Evolutionary conservation across 2,329 filamentous ascomycete species (phyloP).

Genomic region (Metarhizium anisopliae): DNA sequence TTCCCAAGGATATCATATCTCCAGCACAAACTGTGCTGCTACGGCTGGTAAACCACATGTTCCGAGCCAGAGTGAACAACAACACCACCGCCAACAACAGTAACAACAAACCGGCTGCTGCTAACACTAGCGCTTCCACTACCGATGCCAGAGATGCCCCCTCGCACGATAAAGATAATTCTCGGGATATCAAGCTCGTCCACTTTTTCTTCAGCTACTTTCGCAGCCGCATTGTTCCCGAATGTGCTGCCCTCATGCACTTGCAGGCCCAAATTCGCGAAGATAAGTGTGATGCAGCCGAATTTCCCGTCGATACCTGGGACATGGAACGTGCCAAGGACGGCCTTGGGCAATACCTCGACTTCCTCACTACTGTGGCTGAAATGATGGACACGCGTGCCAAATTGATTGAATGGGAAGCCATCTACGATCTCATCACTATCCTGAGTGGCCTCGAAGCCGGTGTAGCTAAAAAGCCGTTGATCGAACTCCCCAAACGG

Average conservation of each 20-base stretch:
- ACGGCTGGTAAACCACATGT: conserved; percentile 83
- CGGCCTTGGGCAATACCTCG: conserved; percentile 85
- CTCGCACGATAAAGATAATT: conserved; percentile 36
- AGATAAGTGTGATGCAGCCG: conserved; percentile 64
- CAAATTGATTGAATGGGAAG: conserved; percentile 85
- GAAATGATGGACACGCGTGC: conserved; percentile 77
- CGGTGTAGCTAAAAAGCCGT: conserved; percentile 74
- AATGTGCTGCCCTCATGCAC: conserved; percentile 90
- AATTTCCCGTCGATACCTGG: conserved; percentile 93
- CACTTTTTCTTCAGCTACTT: conserved; percentile 93
- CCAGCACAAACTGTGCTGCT: conserved; percentile 90
- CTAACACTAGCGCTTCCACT: neutral
- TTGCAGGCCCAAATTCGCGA: conserved; percentile 84
- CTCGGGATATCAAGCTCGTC: conserved; percentile 53
- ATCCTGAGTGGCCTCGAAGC: conserved; percentile 80
- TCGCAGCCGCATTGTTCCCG: conserved; percentile 83
- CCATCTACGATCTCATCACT: conserved; percentile 79
- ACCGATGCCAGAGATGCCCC: conserved; percentile 25
- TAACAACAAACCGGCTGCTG: conserved; percentile 8
- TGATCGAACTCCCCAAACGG: conserved; percentile 38
- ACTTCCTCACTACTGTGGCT: conserved; percentile 84
- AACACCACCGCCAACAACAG: conserved; percentile 8
- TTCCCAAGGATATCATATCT: conserved; percentile 92
- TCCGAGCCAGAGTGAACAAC: conserved; percentile 46
- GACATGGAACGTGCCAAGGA: conserved; percentile 97